Percentiles rank a stretch among this genome's conserved stretches.
Conservation (phyloP, 2,329 filamentous ascomycete genomes). For the Ploettnerulaceae sp. region DNA sequence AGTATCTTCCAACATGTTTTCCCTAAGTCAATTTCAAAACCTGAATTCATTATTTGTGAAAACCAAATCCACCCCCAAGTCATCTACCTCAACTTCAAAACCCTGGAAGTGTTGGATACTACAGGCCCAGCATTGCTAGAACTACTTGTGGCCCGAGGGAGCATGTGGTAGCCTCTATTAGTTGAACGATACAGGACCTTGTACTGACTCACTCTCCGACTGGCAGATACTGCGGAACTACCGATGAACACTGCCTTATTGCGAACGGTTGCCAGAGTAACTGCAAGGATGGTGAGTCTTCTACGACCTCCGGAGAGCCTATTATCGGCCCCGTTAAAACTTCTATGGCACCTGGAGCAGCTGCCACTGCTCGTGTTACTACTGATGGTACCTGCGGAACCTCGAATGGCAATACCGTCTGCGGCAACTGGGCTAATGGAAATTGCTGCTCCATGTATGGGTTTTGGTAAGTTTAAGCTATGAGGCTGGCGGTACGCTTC, state of each 20-base stretch:
- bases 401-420: constrained; percentile 44
- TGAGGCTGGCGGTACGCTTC: neutral
- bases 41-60: no score
- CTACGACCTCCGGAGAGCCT: constrained; percentile 27
- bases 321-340: constrained; percentile 25
- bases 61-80: neutral
- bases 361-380: constrained; percentile 36
- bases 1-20: no score
- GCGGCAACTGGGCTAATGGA: constrained; percentile 47
- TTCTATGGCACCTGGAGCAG: constrained; percentile 22
- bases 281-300: constrained; percentile 21
- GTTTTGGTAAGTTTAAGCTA: constrained; percentile 39
- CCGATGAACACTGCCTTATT: constrained; percentile 25
- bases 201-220: neutral
- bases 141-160: constrained; percentile 23
- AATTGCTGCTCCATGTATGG: constrained; percentile 54
- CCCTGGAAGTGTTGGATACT: constrained; percentile 28
- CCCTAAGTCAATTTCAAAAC: no score
- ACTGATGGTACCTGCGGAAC: constrained; percentile 51
- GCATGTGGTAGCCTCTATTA: constrained; percentile 32
- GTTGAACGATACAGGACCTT: constrained; percentile 28
- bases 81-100: constrained; percentile 9
- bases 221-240: constrained; percentile 28
- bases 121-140: constrained; percentile 20
- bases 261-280: constrained; percentile 32